Evolutionary conservation across 1,284 basidiomycete species (phyloP).

Genomic region (Sporisorium exsertum): DNA sequence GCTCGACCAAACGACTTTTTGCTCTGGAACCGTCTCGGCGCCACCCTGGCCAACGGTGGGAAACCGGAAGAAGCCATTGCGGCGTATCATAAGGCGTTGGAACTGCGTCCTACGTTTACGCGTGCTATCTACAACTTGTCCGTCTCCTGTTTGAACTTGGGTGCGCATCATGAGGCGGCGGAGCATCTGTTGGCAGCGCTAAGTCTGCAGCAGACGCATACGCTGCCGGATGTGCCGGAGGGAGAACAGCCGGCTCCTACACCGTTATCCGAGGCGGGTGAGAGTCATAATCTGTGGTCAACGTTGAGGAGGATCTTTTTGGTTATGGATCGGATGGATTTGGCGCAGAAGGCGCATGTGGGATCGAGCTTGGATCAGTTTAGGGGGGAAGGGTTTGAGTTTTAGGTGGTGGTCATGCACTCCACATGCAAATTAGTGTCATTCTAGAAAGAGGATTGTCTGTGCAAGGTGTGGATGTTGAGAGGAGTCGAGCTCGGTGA

Average conservation of each 20-base stretch:
- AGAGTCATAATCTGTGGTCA: slow-evolving; percentile 80
- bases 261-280: slow-evolving; percentile 63
- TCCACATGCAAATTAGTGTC: too few species aligned
- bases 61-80: slow-evolving; percentile 93
- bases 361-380: slow-evolving; percentile 77
- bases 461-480: too few species aligned
- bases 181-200: slow-evolving; percentile 95
- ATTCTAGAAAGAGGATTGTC: too few species aligned
- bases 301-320: slow-evolving; percentile 82
- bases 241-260: slow-evolving; percentile 46
- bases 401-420: slow-evolving; percentile 72
- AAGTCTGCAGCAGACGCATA: slow-evolving; percentile 77
- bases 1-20: slow-evolving; percentile 89
- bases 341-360: slow-evolving; percentile 72
- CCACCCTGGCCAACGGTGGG: slow-evolving; percentile 92
- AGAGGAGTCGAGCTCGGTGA: too few species aligned
- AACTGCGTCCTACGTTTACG: slow-evolving; percentile 93
- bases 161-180: slow-evolving; percentile 92
- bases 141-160: slow-evolving; percentile 97
- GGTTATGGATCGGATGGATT: slow-evolving; percentile 71
- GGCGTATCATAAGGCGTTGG: slow-evolving; percentile 92
- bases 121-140: slow-evolving; percentile 97
- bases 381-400: slow-evolving; percentile 84
- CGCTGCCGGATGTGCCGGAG: slow-evolving; percentile 62
- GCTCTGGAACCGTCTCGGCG: slow-evolving; percentile 95